Evolutionary conservation across 2,329 filamentous ascomycete genomes (phyloP), one percentile per base, ranked within the genome.

Genomic region (Domatiomyces globalis): DNA sequence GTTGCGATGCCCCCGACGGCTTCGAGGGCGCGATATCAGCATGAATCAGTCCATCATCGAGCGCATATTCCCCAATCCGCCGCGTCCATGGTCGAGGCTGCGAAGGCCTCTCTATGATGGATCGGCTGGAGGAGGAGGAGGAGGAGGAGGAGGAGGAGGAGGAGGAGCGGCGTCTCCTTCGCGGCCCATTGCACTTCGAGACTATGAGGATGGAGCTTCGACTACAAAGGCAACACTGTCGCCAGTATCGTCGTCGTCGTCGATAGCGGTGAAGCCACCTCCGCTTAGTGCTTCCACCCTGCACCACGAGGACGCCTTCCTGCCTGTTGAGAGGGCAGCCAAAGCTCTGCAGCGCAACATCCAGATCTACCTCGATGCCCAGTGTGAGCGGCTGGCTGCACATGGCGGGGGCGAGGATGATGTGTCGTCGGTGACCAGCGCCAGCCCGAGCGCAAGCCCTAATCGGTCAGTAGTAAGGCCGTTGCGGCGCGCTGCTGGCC

Each of bases 361-460:
- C 8, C 79, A 82, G 62, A 68, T 69, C 51, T 66, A 81, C 9
- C 73, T 82, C 19, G 78, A 82, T 63, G 76, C 76, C 8, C 79
- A 82, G 62, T 75, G 76, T 29, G 76, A 79, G 58, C 77, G 74
- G 17, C 66, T 82, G 27, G 64, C 66, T 10, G 65, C 64, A 10
- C 63, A 67, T 22, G 19, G 27, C 12, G 51, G 49, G 1, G 60
- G 62, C 5, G 48, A 56, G 27, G 71, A 77, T 55, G 72, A 74
- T 52, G 53, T 61, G 43, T 58, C 66, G 1, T 76, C 75, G 1
- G 73, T 70, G 33, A 71, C 71, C 43, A 78, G 72, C 56, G 61
- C 61, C 48, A 68, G 63, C 22, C 72, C 73, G 1, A 75, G 72
- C 6, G 61, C 62, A 15, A 67, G 58, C 22, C 33, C 48, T 8